Evolutionary conservation across 768 basidiomycete species (phyloP), one percentile per base, ranked within the genome.

Genomic region (Udeniomyces megalosporus): DNA sequence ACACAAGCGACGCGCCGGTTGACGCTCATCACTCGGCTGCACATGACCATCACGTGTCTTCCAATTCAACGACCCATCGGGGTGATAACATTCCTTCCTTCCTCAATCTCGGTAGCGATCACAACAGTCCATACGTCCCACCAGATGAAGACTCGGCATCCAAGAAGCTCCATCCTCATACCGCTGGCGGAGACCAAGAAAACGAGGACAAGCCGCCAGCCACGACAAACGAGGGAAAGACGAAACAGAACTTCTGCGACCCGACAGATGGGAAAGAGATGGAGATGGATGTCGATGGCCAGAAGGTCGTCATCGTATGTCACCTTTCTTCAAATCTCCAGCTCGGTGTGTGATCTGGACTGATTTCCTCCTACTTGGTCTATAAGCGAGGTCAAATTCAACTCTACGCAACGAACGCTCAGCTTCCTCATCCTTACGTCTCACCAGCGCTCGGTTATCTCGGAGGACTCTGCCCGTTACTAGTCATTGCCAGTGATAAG

Each of bases 391-490:
- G 63, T 7, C 63, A 65, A 35, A 65, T 65, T 34, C 63, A 65
- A n/a, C 58, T 54, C 31, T 65, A 65, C 35, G 58, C 63, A 4
- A 60, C 63, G 15, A 65, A 65, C 22, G 31, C 44, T 67, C 74
- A 88, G 65, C 68, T 93, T 2, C 12, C 85, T 80, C 70, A 80
- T 78, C 62, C 77, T 81, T 69, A 68, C 82, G 89, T 95, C 79
- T 67, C 88, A 80, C 62, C 93, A 78, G 17, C 82, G 80, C 57
- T 83, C 82, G 74, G 76, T 0, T 91, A 89, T 73, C 78, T 99
- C 12, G 95, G 93, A 5, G 92, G 92, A 2, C 73, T 99, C 0
- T 88, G 88, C 1, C 95, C 95, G 14, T 70, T 97, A 50, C 74
- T 89, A 28, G 74, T 99, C 67, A 60, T 65, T 22, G 63, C 63